phyloP scores from a whole-genome alignment of 352 stramenopile species.

The Phytophthora europaea region DNA sequence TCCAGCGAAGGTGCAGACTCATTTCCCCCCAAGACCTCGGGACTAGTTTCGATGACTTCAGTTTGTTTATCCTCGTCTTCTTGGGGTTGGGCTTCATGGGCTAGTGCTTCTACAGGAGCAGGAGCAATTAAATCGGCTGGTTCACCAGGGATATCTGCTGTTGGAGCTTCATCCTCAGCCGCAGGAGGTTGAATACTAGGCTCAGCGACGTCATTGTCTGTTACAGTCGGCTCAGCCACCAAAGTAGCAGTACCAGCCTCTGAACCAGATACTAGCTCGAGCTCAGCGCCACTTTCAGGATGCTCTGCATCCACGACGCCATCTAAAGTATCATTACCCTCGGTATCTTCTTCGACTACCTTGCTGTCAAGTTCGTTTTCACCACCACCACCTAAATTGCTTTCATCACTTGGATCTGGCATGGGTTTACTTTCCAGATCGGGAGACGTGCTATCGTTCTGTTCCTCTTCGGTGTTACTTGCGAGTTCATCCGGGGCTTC shows the following conservation, averaged over 20 bases:
- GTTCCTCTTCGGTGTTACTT: slow-evolving; percentile 1
- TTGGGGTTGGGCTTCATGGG: slow-evolving; percentile 1
- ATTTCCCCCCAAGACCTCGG: neutral
- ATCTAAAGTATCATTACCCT: neutral
- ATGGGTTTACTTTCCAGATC: neutral
- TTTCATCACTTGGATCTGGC: slow-evolving; percentile 1
- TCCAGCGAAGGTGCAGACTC: slow-evolving; percentile 3
- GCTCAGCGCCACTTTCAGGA: neutral
- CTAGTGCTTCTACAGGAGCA: slow-evolving; percentile 3
- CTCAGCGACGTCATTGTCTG: neutral
- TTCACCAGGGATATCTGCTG: neutral
- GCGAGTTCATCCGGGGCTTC: neutral
- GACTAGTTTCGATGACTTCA: neutral
- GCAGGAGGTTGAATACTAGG: slow-evolving; percentile 1
- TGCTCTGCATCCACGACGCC: neutral
- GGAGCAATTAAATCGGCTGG: neutral
- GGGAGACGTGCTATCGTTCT: neutral
- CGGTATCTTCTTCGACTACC: neutral
- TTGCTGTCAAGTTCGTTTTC: neutral
- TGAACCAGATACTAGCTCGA: neutral
- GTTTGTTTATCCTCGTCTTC: neutral
- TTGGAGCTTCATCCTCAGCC: slow-evolving; percentile 2
- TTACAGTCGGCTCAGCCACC: slow-evolving; percentile 2
- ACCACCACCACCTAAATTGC: neutral
- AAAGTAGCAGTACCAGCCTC: neutral